Evolutionary conservation across 176 grass and related monocot species (phyloP), one percentile per base, ranked within the genome.

Genomic region (Avena atlantica): DNA sequence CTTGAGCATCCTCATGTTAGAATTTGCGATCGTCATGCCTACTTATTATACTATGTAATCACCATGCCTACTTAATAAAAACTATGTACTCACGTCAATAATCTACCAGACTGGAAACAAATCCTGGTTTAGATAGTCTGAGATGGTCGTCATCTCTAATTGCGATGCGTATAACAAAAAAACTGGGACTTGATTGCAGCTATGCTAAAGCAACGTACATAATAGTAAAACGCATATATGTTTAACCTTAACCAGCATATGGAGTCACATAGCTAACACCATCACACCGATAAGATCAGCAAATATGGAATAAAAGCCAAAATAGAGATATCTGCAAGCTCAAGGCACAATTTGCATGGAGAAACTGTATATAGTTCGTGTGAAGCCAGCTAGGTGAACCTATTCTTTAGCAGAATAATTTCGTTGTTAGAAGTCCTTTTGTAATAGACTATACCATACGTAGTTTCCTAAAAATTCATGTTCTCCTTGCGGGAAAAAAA

Each of bases 1-100:
- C 52, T 8, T 91, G 89, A 92, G 20, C 61, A 14, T 3, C 47
- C 81, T 63, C 55, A 86, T 81, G 76, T 81, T 25, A 17, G 74
- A 27, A 81, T 56, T 56, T 36, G 34, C 20, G 24, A 16, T 36
- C 44, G 2, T 47, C 45, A 19, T 65, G 31, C 34, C 20, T 79
- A 16, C 37, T 57, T 73, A 78, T 7, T 2, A 11, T 17, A 76
- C 13, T 42, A 73, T 36, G 34, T 25, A 15, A 15, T 34, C 42
- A 44, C 3, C 42, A 25, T 64, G 29, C 31, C 31, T 78, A 15
- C 36, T 56, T 72, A 78, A 12, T 1, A 10, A 16, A 76, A 31
- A 31, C 23, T 40, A 73, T 73, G 0, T 76, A 53, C 23, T 19
- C 13, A 4, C 4, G 4, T 15, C 21, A 76, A 55, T 76, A 80